Percentiles rank a stretch among this genome's conserved stretches.
Conservation (phyloP, 768 basidiomycete species). For the Kwoniella pini region DNA sequence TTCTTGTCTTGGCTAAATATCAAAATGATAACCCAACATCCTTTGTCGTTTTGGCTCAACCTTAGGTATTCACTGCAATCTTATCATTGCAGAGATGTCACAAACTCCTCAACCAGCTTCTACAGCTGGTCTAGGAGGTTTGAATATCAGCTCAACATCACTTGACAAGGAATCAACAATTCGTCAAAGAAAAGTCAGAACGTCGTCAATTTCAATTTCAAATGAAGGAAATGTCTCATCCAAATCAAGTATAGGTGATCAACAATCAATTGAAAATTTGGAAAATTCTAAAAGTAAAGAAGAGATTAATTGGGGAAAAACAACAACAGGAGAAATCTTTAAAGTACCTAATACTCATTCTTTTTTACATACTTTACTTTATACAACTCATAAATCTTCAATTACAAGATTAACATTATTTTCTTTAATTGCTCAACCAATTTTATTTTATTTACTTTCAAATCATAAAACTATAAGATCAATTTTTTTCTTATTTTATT, state of each 20-base stretch:
- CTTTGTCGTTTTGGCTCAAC: neutral
- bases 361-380: slow-evolving; percentile 40
- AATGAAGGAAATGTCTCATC: neutral
- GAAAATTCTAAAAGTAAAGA: slow-evolving; percentile 41
- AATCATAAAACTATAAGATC: slow-evolving; percentile 52
- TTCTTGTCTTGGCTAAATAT: slow-evolving; percentile 9
- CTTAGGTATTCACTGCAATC: neutral
- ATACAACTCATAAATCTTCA: slow-evolving; percentile 58
- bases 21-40: too few relatives aligned
- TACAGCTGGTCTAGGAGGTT: neutral
- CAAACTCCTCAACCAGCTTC: slow-evolving; percentile 5
- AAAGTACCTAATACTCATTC: slow-evolving; percentile 60
- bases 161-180: slow-evolving; percentile 6
- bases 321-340: slow-evolving; percentile 64
- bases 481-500: slow-evolving; percentile 81
- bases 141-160: neutral
- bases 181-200: slow-evolving; percentile 27
- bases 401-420: slow-evolving; percentile 82
- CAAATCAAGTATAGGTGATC: slow-evolving; percentile 1
- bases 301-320: slow-evolving; percentile 76
- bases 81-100: neutral
- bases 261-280: neutral
- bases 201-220: neutral
- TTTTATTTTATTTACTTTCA: slow-evolving; percentile 69
- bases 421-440: slow-evolving; percentile 72